Evolutionary conservation across 2,329 filamentous ascomycete genomes (phyloP).

Genomic region (Daldinia sp.): DNA sequence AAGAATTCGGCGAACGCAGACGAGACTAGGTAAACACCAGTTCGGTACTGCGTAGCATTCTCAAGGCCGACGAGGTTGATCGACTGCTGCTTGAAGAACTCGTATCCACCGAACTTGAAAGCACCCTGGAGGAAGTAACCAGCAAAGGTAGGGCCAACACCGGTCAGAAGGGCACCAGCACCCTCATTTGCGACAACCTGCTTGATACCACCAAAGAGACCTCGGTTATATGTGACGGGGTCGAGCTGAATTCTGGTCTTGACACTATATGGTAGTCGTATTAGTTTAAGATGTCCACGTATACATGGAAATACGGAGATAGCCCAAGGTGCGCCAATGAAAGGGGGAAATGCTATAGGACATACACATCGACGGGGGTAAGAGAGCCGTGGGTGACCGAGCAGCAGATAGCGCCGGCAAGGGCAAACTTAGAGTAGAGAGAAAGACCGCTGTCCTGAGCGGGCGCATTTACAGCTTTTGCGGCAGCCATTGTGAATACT

Average conservation of each 20-base stretch:
- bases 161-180: constrained; percentile 75
- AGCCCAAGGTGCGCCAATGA: not conserved
- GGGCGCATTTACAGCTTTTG: constrained; percentile 34
- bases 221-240: constrained; percentile 76
- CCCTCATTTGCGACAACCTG: constrained; percentile 76
- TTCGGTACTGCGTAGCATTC: constrained; percentile 70
- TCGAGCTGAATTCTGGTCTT: constrained; percentile 84
- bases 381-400: constrained; percentile 96
- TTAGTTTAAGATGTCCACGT: constrained; percentile 7
- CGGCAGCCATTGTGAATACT: constrained; percentile 26
- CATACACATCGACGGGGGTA: constrained; percentile 99
- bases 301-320: too few relatives aligned
- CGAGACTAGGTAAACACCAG: constrained; percentile 71
- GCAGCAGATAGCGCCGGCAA: constrained; percentile 97
- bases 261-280: constrained; percentile 60
- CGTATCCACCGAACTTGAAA: constrained; percentile 83
- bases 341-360: constrained; percentile 44
- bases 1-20: constrained; percentile 62
- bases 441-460: constrained; percentile 40
- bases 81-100: constrained; percentile 82
- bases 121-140: constrained; percentile 83
- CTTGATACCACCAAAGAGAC: constrained; percentile 76
- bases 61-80: constrained; percentile 75
- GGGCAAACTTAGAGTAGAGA: constrained; percentile 95
- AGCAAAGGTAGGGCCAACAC: constrained; percentile 75